Percentiles rank a stretch among this genome's conserved stretches.
These are phyloP conservation scores for Hypoxylon rubiginosum DNA, from an alignment of 2,329 filamentous ascomycete genomes.

Conservation along the genomic window DNA sequence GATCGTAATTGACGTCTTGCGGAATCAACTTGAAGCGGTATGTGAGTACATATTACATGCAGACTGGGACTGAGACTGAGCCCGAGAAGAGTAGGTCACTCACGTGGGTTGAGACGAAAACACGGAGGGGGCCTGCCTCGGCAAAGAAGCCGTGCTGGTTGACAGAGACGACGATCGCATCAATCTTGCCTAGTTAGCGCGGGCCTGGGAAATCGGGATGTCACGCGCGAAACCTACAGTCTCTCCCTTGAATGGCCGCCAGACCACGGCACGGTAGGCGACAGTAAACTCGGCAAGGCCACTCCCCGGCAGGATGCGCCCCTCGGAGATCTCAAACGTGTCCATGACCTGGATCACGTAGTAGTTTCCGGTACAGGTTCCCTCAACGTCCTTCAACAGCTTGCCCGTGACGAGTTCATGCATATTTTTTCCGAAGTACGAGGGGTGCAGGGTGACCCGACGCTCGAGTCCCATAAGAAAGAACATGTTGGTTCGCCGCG, in stretches of 20 bases:
- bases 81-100: conserved; percentile 33
- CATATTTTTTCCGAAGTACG: conserved; percentile 95
- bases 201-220: conserved; percentile 30
- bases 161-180: conserved; percentile 92
- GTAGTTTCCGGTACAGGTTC: conserved; percentile 93
- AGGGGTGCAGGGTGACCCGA: conserved; percentile 93
- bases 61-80: conserved; percentile 7
- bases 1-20: conserved; percentile 91
- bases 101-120: conserved; percentile 88
- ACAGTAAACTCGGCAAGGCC: conserved; percentile 96
- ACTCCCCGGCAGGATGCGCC: conserved; percentile 90
- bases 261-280: conserved; percentile 94
- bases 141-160: conserved; percentile 94
- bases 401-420: conserved; percentile 91
- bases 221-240: conserved; percentile 73
- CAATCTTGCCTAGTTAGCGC: conserved; percentile 72
- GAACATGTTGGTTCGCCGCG: conserved; percentile 77
- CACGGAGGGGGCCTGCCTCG: conserved; percentile 80
- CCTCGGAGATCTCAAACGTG: conserved; percentile 93
- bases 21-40: conserved; percentile 80
- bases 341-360: conserved; percentile 99
- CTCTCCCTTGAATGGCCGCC: conserved; percentile 98
- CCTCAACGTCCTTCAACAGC: conserved; percentile 93
- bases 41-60: conserved; percentile 42
- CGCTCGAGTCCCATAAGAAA: conserved; percentile 98